Conservation (phyloP, 495 filamentous ascomycete species). For the Clavariopsis aquatica region DNA sequence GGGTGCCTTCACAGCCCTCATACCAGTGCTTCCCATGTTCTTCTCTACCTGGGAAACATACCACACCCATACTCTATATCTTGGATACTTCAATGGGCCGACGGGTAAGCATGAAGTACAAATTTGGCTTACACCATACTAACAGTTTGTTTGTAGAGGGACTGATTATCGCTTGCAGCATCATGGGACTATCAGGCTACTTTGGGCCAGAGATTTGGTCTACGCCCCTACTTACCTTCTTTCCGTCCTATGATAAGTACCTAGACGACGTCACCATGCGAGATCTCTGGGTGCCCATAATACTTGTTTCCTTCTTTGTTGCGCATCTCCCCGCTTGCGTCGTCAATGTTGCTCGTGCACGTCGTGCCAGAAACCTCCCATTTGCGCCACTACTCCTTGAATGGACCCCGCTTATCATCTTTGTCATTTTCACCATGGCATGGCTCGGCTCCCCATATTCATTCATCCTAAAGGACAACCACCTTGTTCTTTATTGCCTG, state of each 20-base stretch:
- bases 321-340: conserved; percentile 81
- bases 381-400: conserved; percentile 86
- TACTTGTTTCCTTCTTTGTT: conserved; percentile 70
- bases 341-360: conserved; percentile 76
- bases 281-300: conserved; percentile 83
- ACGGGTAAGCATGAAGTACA: conserved; percentile 54
- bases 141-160: conserved; percentile 60
- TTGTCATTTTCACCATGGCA: conserved; percentile 66
- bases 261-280: conserved; percentile 56
- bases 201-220: conserved; percentile 90
- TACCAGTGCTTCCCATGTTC: conserved; percentile 95
- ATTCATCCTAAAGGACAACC: conserved; percentile 73
- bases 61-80: conserved; percentile 95
- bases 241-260: conserved; percentile 29
- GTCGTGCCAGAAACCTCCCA: conserved; percentile 69
- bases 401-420: conserved; percentile 88
- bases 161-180: conserved; percentile 77
- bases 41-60: conserved; percentile 99
- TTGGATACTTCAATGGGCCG: conserved; percentile 95
- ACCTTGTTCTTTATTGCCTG: conserved; percentile 87
- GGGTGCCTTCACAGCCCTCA: conserved; percentile 86
- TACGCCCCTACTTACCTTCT: conserved; percentile 56
- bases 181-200: conserved; percentile 84
- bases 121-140: not conserved
- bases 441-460: conserved; percentile 92